These are phyloP conservation scores for Aspergillus taichungensis DNA, from an alignment of 495 filamentous ascomycete species.

Conservation along the genomic window DNA sequence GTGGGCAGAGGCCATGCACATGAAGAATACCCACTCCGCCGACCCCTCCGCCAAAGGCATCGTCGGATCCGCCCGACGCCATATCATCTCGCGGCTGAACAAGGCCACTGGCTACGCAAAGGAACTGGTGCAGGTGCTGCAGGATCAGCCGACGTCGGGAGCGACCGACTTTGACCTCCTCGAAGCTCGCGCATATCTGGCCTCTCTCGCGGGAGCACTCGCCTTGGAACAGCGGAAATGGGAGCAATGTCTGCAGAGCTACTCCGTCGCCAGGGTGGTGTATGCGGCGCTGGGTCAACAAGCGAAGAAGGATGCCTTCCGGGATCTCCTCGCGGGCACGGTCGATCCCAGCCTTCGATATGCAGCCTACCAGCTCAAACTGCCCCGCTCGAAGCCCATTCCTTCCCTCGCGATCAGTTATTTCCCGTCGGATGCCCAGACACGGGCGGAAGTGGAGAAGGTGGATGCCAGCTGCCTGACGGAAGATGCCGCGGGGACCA, in stretches of 20 bases:
- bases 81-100: slow-evolving; percentile 77
- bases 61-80: slow-evolving; percentile 67
- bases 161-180: slow-evolving; percentile 65
- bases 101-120: slow-evolving; percentile 68
- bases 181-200: slow-evolving; percentile 79
- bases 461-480: slow-evolving; percentile 62
- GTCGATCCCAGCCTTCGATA: slow-evolving; percentile 92
- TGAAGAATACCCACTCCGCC: slow-evolving; percentile 76
- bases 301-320: slow-evolving; percentile 63
- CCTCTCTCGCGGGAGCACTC: slow-evolving; percentile 62
- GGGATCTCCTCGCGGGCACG: slow-evolving; percentile 73
- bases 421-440: slow-evolving; percentile 55
- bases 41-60: slow-evolving; percentile 63
- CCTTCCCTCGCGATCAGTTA: slow-evolving; percentile 64
- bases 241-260: slow-evolving; percentile 67
- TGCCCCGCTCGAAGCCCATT: slow-evolving; percentile 74
- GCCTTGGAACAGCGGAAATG: slow-evolving; percentile 82
- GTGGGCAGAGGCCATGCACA: slow-evolving; percentile 93
- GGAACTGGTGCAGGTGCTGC: slow-evolving; percentile 56
- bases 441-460: slow-evolving; percentile 59
- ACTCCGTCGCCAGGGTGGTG: slow-evolving; percentile 68
- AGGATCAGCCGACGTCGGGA: slow-evolving; percentile 46
- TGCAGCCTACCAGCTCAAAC: slow-evolving; percentile 81
- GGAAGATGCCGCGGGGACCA: slow-evolving; percentile 51
- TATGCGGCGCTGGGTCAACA: slow-evolving; percentile 65